Base-by-base conservation (phyloP, 148 eudicot genomes). In the Rhododendron mucronatum region DNA sequence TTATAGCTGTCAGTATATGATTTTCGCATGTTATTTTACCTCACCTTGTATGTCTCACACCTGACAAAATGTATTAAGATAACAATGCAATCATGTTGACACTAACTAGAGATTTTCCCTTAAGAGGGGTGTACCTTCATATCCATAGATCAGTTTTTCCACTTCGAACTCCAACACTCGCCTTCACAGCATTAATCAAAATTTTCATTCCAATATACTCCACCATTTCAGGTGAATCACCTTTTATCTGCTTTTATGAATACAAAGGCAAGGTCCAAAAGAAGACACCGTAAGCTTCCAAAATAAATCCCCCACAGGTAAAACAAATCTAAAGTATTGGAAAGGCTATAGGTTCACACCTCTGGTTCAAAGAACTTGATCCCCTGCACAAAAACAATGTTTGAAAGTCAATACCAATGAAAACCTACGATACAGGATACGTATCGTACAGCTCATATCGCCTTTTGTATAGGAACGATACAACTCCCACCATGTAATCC, bases 361-460 rank as follows among this genome's bases (percentile, higher is more conserved):
- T 97, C 99, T 84, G 99, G 99, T 91, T 97, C 98, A 89, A 97
- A 95, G 90, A 97, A 97, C 93, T 94, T 97, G 95, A 97, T 93
- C 47, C 99, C 99, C 99, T 97, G 95, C 50, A 90, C 61, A 89
- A 48, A 30, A 3, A 71, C 48, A 80, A 91, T 26, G 83, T 53
- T 53, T 30, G 13, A 87, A 23, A 39, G 57, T 26, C 71, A 7
- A 35, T 35, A 55, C 61, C 61, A 55, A 3, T 55, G 26, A 59
- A 59, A 59, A 6, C 65, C 65, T 20, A 57, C 21, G 7, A 57
- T 18, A 18, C 0, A 57, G 23, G 23, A 18, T 57, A 59, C 65
- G 7, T 20, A 59, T 20, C 65, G 26, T 20, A 20, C 16, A 1
- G 26, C 21, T 59, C 10, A 6, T 20, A 21, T 20, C 2, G 10